Conservation (phyloP, 352 stramenopile genomes). For the Elongisporangium prolatum region DNA sequence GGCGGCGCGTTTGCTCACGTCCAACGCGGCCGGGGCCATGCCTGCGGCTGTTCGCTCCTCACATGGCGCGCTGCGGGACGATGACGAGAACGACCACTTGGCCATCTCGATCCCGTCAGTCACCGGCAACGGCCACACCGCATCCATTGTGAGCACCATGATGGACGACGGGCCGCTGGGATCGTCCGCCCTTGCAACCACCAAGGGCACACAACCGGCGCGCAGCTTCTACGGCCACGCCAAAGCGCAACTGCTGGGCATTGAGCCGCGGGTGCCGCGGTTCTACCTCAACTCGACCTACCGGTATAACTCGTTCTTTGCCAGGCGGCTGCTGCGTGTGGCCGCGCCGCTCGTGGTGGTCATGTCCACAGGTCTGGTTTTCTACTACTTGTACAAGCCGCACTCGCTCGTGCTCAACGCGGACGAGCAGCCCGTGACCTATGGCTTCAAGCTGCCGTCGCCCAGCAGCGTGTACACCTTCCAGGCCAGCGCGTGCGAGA, state of each 20-base stretch:
- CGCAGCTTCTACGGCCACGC: conserved; percentile 10
- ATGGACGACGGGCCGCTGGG: conserved; percentile 9
- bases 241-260: conserved; percentile 29
- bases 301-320: conserved; percentile 80
- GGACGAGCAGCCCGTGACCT: conserved; percentile 8
- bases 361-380: conserved; percentile 35
- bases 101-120: conserved; percentile 1
- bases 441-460: conserved; percentile 49
- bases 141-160: conserved; percentile 23
- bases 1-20: neutral
- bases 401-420: conserved; percentile 37
- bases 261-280: conserved; percentile 45
- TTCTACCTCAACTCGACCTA: conserved; percentile 56
- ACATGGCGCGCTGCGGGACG: conserved; percentile 21
- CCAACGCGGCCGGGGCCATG: neutral
- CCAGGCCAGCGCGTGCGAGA: conserved; percentile 61
- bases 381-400: conserved; percentile 75
- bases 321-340: conserved; percentile 43
- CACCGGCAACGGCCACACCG: conserved; percentile 6
- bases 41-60: neutral
- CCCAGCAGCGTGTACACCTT: conserved; percentile 60
- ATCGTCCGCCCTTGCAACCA: neutral
- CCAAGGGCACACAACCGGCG: conserved; percentile 13
- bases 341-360: conserved; percentile 32
- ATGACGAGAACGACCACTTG: conserved; percentile 13